Conservation (phyloP, 768 basidiomycete species). For the Trametes sanguinea region DNA sequence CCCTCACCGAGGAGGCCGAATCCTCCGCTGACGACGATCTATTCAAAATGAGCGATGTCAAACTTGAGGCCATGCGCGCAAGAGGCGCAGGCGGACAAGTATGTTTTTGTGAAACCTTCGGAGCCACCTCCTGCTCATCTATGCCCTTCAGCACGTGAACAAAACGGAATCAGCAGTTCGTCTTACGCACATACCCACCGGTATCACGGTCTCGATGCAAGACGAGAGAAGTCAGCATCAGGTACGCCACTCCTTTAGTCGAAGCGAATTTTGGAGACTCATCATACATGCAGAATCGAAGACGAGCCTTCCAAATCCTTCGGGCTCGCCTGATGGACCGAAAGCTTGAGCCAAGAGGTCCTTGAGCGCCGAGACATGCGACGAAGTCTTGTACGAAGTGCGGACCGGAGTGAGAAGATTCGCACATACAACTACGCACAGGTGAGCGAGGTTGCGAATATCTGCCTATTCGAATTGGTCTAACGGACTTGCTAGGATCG, state of each 20-base stretch:
- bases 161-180: slow-evolving; percentile 98
- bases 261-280: background rate
- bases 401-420: slow-evolving; percentile 92
- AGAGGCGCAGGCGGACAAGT: slow-evolving; percentile 98
- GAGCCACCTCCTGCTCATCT: background rate
- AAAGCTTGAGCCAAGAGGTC: slow-evolving; percentile 73
- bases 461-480: background rate
- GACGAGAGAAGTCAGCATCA: slow-evolving; percentile 96
- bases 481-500: slow-evolving; percentile 58
- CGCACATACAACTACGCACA: slow-evolving; percentile 95
- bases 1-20: slow-evolving; percentile 69
- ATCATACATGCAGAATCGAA: slow-evolving; percentile 65
- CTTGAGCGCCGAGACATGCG: slow-evolving; percentile 69
- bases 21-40: slow-evolving; percentile 54
- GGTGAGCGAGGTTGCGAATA: slow-evolving; percentile 39
- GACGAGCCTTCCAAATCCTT: slow-evolving; percentile 91
- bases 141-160: slow-evolving; percentile 79
- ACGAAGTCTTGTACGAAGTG: slow-evolving; percentile 73
- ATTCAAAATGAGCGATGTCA: slow-evolving; percentile 82
- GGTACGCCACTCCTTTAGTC: slow-evolving; percentile 42
- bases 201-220: slow-evolving; percentile 96
- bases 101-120: background rate
- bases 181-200: slow-evolving; percentile 88
- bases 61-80: slow-evolving; percentile 92
- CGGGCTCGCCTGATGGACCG: slow-evolving; percentile 82